A percentile compares a stretch with the other conserved stretches of the same genome.
Evolutionary conservation across 192 early-diverging fungal genomes (phyloP).

Genomic region (Linnemannia elongata): DNA sequence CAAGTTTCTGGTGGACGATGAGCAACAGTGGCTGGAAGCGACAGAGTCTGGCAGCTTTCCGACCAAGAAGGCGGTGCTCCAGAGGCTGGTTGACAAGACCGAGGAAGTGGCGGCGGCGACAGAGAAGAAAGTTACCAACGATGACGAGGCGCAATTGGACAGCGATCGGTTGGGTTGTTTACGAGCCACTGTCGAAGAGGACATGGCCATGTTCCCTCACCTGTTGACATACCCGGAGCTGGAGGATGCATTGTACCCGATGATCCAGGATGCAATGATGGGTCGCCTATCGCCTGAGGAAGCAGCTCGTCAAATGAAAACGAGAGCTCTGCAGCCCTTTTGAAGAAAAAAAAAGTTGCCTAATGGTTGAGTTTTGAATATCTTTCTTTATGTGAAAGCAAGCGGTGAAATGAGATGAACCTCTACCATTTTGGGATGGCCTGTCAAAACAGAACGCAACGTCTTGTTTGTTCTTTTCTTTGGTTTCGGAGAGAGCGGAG

Average conservation of each 20-base stretch:
- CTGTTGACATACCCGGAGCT: slow-evolving; percentile 36
- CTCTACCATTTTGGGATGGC: too few species aligned
- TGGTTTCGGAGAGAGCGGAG: neutral
- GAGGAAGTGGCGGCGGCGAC: neutral
- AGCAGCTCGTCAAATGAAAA: slow-evolving; percentile 23
- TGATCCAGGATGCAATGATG: slow-evolving; percentile 53
- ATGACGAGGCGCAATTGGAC: slow-evolving; percentile 7
- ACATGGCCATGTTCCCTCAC: slow-evolving; percentile 53
- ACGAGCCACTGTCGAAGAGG: slow-evolving; percentile 19
- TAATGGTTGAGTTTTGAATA: neutral
- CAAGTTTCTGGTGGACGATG: slow-evolving; percentile 40
- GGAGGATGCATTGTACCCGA: slow-evolving; percentile 40
- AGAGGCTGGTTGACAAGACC: slow-evolving; percentile 22
- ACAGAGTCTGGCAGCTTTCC: slow-evolving; percentile 45
- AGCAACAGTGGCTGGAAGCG: slow-evolving; percentile 46
- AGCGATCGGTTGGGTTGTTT: slow-evolving; percentile 36
- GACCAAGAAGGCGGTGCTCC: slow-evolving; percentile 39
- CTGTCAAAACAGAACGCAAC: neutral
- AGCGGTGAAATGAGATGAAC: neutral
- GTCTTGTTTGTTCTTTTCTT: neutral
- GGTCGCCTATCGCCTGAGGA: slow-evolving; percentile 16
- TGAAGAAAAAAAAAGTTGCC: neutral
- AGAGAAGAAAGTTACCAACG: too few species aligned
- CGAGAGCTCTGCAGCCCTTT: neutral
- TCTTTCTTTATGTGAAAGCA: neutral